Base-by-base conservation (phyloP, 2,329 filamentous ascomycete species). In the Monosporascus sp. region DNA sequence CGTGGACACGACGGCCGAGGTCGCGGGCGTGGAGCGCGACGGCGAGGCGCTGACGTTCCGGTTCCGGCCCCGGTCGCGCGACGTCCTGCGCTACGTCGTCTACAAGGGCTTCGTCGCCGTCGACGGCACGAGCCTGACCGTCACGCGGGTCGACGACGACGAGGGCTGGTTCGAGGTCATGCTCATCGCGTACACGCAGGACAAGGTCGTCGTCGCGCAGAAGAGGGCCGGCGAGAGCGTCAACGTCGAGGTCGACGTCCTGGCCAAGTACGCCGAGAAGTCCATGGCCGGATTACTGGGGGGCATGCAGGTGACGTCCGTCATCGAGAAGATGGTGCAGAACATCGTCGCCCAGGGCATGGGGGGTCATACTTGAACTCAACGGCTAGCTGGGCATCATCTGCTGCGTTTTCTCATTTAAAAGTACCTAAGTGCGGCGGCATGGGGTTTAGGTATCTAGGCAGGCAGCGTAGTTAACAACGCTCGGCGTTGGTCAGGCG, bases 31-130 rank as follows among this genome's bases (percentile, higher is more conserved):
- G 37, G 85, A 81, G 19, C 85, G 86, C 3, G 94, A 99, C 71
- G 91, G 93, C 53, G 96, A 97, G 73, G 90, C 94, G 7, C 72
- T 96, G 56, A 95, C 90, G 1, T 88, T 97, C 70, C 83, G 93
- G 38, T 85, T 99, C 70, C 77, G 80, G 69, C 92, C 93, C 5
- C 78, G 79, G 38, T 84, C 88, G 58, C 77, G 72, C 49, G 78
- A 78, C 5, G 82, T 96, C 57, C 71, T 99, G 73, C 78, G 85
- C 62, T 97, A 97, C 72, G 81, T 99, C 54, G 91, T 99, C 19
- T 91, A 95, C 77, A 99, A 99, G 78, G 94, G 94, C 49, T 99
- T 91, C 71, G 85, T 99, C 52, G 91, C 92, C 45, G 82, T 99
- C 49, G 94, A 99, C 68, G 94, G 94, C 5, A 93, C 94, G 24